A percentile compares a stretch with the other conserved stretches of the same genome.
Conservation (phyloP, 306 rosid species). For the Lagenaria siceraria region DNA sequence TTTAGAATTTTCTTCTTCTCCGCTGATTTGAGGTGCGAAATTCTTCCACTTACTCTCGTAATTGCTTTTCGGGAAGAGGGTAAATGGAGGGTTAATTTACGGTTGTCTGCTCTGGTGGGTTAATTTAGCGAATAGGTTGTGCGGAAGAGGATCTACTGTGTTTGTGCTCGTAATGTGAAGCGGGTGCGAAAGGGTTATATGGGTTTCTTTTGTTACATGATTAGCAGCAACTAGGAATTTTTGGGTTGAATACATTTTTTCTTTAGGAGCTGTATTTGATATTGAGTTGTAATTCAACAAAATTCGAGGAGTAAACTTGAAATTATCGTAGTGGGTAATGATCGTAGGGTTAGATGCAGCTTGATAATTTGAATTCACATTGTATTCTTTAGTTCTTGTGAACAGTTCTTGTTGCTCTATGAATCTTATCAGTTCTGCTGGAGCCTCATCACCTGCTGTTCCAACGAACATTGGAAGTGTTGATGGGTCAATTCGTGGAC, state of each 20-base stretch:
- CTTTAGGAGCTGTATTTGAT: background rate
- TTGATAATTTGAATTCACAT: background rate
- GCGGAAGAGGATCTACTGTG: background rate
- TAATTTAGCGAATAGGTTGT: background rate
- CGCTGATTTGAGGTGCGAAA: background rate
- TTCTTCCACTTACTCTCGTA: background rate
- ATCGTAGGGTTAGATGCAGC: background rate
- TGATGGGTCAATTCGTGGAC: constrained; percentile 80
- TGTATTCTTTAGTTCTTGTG: constrained; percentile 4
- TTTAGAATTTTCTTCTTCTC: constrained; percentile 12
- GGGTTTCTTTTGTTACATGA: background rate
- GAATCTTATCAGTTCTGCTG: constrained; percentile 70
- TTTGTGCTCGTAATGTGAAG: background rate
- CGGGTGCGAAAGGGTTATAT: background rate
- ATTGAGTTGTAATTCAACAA: background rate
- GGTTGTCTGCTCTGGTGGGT: background rate
- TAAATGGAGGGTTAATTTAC: background rate
- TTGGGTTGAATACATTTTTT: background rate
- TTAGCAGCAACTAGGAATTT: background rate
- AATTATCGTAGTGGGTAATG: background rate
- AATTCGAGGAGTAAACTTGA: background rate
- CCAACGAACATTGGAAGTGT: constrained; percentile 84
- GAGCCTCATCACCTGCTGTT: constrained; percentile 88
- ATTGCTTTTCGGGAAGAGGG: background rate
- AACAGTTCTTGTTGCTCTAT: constrained; percentile 16